Conservation (phyloP, 2,329 filamentous ascomycete species). For the Aspergillus aculeatus region DNA sequence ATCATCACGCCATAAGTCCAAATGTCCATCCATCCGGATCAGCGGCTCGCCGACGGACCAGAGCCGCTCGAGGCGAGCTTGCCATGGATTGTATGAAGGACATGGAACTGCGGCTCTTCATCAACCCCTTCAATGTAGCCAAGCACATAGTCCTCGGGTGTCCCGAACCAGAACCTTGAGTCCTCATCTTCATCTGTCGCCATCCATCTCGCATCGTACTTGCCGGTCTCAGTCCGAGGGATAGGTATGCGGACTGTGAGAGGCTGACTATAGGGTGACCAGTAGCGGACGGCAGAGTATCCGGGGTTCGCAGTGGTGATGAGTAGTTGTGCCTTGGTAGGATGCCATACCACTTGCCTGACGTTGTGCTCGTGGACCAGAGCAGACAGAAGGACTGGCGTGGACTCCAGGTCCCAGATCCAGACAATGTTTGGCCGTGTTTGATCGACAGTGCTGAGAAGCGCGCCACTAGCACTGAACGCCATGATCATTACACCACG, state of each 20-base stretch:
- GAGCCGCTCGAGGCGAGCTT: conserved; percentile 18
- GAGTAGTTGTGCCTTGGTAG: conserved; percentile 36
- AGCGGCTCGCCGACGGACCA: conserved; percentile 22
- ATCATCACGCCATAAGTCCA: not conserved
- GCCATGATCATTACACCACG: conserved; percentile 40
- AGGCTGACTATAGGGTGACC: conserved; percentile 32
- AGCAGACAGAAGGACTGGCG: conserved; percentile 32
- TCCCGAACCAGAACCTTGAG: conserved; percentile 37
- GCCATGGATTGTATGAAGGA: conserved; percentile 29
- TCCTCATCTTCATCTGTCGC: conserved; percentile 19
- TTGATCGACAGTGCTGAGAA: conserved; percentile 43
- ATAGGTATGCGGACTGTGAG: conserved; percentile 33
- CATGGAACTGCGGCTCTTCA: conserved; percentile 25
- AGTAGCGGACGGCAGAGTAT: conserved; percentile 33
- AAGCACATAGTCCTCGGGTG: conserved; percentile 35
- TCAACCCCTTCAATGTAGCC: conserved; percentile 30
- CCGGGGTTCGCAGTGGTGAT: conserved; percentile 38
- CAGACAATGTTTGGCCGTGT: conserved; percentile 45
- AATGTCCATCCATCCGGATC: not conserved
- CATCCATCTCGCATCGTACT: conserved; percentile 38
- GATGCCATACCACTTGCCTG: conserved; percentile 42
- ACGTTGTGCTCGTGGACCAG: conserved; percentile 45
- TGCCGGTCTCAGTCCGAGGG: conserved; percentile 33
- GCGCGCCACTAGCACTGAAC: conserved; percentile 39
- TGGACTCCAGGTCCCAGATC: conserved; percentile 42